Conservation (phyloP, 768 basidiomycete species). For the Rhodotorula graminis region DNA sequence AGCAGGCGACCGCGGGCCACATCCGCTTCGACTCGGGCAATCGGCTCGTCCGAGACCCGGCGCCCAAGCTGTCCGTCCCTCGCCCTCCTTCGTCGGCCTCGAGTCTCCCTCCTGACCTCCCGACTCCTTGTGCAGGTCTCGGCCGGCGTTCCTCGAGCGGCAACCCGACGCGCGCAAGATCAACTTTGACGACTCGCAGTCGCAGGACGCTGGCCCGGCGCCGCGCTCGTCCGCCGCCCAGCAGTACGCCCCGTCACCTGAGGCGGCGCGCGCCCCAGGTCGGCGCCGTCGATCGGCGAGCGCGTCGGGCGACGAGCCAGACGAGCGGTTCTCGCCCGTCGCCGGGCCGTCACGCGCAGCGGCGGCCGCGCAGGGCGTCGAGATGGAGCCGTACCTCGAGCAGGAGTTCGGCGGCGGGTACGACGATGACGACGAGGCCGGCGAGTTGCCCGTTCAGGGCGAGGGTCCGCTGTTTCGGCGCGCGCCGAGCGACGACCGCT, state of each 20-base stretch:
- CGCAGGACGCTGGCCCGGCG: background rate
- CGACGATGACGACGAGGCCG: background rate
- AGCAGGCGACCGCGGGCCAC: background rate
- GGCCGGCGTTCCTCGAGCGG: background rate
- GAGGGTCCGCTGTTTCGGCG: background rate
- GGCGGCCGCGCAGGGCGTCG: background rate
- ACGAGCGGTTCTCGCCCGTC: background rate
- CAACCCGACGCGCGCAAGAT: slow-evolving; percentile 22
- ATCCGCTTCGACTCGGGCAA: background rate
- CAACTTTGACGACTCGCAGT: slow-evolving; percentile 9
- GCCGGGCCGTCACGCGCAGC: background rate
- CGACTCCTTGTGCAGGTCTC: background rate
- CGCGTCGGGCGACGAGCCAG: too few relatives aligned
- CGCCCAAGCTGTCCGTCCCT: background rate
- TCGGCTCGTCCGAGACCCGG: background rate
- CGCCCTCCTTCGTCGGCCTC: background rate
- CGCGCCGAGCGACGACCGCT: background rate
- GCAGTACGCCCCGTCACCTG: background rate
- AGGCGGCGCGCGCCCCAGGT: too few relatives aligned
- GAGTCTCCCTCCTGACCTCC: background rate
- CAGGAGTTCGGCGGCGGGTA: background rate
- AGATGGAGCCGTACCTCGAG: background rate
- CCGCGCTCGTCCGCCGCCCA: background rate
- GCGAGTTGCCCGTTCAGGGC: background rate
- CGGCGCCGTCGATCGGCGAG: background rate